These are phyloP conservation scores for Trichosanthes cucumerina DNA, from an alignment of 306 rosid genomes.

Conservation along the genomic window DNA sequence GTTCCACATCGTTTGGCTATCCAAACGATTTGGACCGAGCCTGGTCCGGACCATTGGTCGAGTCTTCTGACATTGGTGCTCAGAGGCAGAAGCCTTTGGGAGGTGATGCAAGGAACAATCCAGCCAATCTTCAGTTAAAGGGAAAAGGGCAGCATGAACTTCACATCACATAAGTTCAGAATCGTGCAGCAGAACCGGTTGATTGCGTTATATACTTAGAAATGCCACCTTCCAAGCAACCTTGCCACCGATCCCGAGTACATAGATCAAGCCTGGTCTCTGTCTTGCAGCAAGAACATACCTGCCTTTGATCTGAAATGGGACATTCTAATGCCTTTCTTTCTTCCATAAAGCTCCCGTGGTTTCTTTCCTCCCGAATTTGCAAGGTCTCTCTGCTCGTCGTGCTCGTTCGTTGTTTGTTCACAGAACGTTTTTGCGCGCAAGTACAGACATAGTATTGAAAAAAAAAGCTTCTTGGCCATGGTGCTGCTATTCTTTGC, in stretches of 20 bases:
- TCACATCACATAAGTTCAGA: background rate
- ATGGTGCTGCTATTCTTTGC: conserved; percentile 5
- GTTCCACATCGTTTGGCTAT: conserved; percentile 50
- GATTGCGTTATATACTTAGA: background rate
- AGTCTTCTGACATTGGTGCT: conserved; percentile 34
- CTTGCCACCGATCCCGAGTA: background rate
- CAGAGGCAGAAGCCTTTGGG: conserved; percentile 43
- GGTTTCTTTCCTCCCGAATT: background rate
- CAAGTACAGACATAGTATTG: background rate
- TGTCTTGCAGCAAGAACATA: conserved; percentile 1
- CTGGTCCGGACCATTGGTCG: conserved; percentile 80
- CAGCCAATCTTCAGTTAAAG: conserved; percentile 28
- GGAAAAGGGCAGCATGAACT: conserved; percentile 28
- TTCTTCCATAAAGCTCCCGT: background rate
- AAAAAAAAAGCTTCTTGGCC: background rate
- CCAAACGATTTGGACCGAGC: conserved; percentile 62
- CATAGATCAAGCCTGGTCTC: background rate
- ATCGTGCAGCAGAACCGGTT: background rate
- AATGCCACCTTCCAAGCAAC: background rate
- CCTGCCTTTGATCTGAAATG: background rate
- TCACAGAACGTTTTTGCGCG: background rate
- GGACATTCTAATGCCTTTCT: background rate
- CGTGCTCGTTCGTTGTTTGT: background rate
- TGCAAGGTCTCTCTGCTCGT: background rate
- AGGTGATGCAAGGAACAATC: conserved; percentile 28